Conservation (phyloP, 2,329 filamentous ascomycete species). For the Phoma herbarum region DNA sequence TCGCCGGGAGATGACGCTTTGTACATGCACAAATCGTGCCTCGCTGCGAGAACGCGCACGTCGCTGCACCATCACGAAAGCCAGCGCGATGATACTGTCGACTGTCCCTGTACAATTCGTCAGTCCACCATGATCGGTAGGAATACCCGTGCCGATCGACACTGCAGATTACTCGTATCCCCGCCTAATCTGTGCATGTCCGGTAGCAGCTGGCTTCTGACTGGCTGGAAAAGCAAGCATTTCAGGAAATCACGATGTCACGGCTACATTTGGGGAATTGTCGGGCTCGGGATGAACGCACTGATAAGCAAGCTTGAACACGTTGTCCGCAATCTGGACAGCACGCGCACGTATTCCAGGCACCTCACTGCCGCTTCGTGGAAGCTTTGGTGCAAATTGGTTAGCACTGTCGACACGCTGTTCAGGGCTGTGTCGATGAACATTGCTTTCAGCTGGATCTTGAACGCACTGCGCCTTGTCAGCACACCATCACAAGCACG, state of each 20-base stretch:
- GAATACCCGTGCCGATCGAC: constrained; percentile 26
- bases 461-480: constrained; percentile 66
- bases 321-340: constrained; percentile 67
- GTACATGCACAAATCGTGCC: constrained; percentile 38
- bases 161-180: constrained; percentile 23
- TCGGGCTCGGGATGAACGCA: constrained; percentile 47
- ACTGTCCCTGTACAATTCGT: constrained; percentile 65
- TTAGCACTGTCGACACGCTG: constrained; percentile 70
- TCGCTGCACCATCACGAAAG: constrained; percentile 70
- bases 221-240: constrained; percentile 24
- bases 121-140: constrained; percentile 27
- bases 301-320: constrained; percentile 66
- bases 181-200: constrained; percentile 26
- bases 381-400: constrained; percentile 80
- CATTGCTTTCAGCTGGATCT: constrained; percentile 85
- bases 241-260: constrained; percentile 21
- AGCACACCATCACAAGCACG: neutral
- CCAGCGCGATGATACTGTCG: constrained; percentile 70
- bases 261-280: constrained; percentile 16
- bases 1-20: constrained; percentile 63
- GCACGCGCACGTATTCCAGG: constrained; percentile 67
- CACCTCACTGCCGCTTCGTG: constrained; percentile 79
- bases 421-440: constrained; percentile 85
- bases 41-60: constrained; percentile 53
- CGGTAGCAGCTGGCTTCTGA: constrained; percentile 15